These are phyloP conservation scores for Rosellinia necatrix DNA, from an alignment of 2,329 filamentous ascomycete species.

Conservation along the genomic window DNA sequence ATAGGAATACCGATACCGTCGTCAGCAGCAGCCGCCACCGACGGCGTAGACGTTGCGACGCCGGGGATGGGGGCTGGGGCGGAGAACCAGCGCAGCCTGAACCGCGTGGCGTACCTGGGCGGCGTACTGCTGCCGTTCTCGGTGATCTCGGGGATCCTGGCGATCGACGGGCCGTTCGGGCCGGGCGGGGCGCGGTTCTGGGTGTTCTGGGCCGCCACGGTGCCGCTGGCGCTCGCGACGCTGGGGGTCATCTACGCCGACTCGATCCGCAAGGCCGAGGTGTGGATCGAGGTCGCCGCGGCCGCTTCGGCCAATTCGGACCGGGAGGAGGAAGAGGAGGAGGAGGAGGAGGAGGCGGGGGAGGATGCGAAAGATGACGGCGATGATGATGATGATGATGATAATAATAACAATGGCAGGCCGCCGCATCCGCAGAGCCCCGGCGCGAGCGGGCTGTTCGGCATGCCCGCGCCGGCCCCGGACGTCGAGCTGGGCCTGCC, in stretches of 20 bases:
- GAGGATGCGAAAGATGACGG: too few relatives aligned
- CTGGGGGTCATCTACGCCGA: constrained; percentile 55
- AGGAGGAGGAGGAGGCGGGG: not conserved
- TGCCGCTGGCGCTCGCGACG: constrained; percentile 45
- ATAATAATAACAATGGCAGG: too few relatives aligned
- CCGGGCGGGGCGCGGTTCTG: constrained; percentile 50
- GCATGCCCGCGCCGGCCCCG: too few relatives aligned
- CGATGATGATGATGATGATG: too few relatives aligned
- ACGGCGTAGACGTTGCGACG: not conserved
- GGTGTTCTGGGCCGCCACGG: constrained; percentile 53
- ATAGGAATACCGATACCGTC: not conserved
- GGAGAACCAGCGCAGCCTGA: constrained; percentile 48
- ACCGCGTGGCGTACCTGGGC: constrained; percentile 56
- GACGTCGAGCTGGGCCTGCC: too few relatives aligned
- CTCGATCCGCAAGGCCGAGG: constrained; percentile 50
- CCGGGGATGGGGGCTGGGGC: not conserved
- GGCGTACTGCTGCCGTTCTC: constrained; percentile 54
- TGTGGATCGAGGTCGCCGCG: constrained; percentile 50
- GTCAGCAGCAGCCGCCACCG: not conserved
- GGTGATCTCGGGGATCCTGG: constrained; percentile 53
- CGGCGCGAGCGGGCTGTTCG: too few relatives aligned
- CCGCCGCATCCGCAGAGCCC: too few relatives aligned
- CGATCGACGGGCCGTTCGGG: constrained; percentile 51
- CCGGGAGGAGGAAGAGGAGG: not conserved
- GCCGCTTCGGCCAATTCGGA: constrained; percentile 10